Conservation (phyloP, 805 yeast genomes). For the Pichia insulana region DNA sequence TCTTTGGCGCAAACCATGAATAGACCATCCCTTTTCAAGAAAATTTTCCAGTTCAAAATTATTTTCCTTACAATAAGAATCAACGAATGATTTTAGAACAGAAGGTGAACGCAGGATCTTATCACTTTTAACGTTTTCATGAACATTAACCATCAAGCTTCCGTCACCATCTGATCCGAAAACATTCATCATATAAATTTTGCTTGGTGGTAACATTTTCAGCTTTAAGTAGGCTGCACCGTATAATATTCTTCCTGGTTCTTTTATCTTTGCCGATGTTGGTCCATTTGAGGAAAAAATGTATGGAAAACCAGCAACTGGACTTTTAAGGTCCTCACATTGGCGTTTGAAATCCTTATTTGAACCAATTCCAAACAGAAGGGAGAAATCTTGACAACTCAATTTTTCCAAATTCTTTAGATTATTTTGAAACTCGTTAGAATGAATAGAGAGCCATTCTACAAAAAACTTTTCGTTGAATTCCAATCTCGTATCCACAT, state of each 20-base stretch:
- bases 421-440: conserved; percentile 5
- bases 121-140: conserved; percentile 8
- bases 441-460: conserved; percentile 11
- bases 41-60: conserved; percentile 9
- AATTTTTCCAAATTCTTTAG: conserved; percentile 4
- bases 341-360: conserved; percentile 12
- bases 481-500: conserved; percentile 17
- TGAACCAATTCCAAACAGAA: conserved; percentile 16
- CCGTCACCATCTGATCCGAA: conserved; percentile 7
- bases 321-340: conserved; percentile 9
- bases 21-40: conserved; percentile 17
- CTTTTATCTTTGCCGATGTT: conserved; percentile 19
- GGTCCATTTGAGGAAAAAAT: conserved; percentile 21
- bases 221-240: conserved; percentile 30
- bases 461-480: conserved; percentile 16
- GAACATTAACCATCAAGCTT: conserved; percentile 20
- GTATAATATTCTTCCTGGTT: conserved; percentile 25
- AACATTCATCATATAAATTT: conserved; percentile 16
- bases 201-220: conserved; percentile 26
- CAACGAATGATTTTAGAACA: conserved; percentile 14
- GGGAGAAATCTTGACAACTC: conserved; percentile 9
- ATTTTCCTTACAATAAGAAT: conserved; percentile 11
- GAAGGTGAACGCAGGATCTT: conserved; percentile 11
- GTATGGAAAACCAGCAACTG: too few relatives aligned
- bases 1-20: conserved; percentile 6